phyloP scores from a whole-genome alignment of 306 rosid genomes.

The Trifolium repens region DNA sequence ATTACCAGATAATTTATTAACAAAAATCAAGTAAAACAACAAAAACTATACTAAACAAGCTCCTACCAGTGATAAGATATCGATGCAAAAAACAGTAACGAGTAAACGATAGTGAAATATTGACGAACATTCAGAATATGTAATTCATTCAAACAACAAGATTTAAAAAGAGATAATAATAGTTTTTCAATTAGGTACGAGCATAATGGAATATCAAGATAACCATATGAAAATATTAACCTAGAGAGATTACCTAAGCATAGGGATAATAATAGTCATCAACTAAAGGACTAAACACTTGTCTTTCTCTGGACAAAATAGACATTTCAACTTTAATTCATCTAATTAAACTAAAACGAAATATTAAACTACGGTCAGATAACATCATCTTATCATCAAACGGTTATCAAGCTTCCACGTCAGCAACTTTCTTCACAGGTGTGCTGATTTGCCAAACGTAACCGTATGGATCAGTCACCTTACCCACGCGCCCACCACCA shows the following conservation, averaged over 20 bases:
- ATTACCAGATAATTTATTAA: too few relatives aligned
- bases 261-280: background rate
- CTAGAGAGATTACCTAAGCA: background rate
- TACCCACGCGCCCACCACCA: constrained; percentile 60
- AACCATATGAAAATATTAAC: background rate
- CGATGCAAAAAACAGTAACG: too few relatives aligned
- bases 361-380: background rate
- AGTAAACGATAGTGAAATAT: too few relatives aligned
- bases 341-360: background rate
- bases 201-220: background rate
- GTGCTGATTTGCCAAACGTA: constrained; percentile 58
- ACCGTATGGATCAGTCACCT: constrained; percentile 81
- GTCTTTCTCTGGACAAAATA: background rate
- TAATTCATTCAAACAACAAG: too few relatives aligned
- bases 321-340: background rate
- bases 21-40: too few relatives aligned
- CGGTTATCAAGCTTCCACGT: constrained; percentile 34
- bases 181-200: too few relatives aligned
- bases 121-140: too few relatives aligned
- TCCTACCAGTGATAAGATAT: too few relatives aligned
- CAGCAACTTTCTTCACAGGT: constrained; percentile 29
- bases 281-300: background rate
- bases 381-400: constrained; percentile 7
- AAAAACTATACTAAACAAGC: too few relatives aligned
- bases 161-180: too few relatives aligned